These are phyloP conservation scores for Puccinia coronata DNA, from an alignment of 1,284 basidiomycete species.

Conservation along the genomic window DNA sequence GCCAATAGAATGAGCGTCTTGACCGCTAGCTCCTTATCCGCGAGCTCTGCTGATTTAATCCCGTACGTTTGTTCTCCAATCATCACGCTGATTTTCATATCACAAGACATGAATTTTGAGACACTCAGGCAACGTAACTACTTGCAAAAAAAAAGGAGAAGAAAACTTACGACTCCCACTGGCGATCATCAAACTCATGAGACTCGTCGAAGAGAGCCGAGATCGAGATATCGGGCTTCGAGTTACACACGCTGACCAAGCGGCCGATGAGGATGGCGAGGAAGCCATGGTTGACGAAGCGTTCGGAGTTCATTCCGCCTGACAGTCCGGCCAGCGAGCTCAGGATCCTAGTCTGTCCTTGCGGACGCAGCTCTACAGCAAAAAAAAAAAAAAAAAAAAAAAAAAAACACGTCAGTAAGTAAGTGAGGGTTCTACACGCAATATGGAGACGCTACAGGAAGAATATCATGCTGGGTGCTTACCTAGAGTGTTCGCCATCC, in stretches of 20 bases:
- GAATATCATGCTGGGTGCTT: background rate
- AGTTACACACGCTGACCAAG: slow-evolving; percentile 23
- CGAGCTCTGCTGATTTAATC: slow-evolving; percentile 37
- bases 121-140: too few species aligned
- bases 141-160: background rate
- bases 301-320: slow-evolving; percentile 26
- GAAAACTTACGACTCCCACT: slow-evolving; percentile 39
- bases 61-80: slow-evolving; percentile 45
- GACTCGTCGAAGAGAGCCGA: slow-evolving; percentile 27
- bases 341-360: slow-evolving; percentile 25
- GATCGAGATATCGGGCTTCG: slow-evolving; percentile 36
- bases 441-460: background rate
- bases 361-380: background rate
- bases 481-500: slow-evolving; percentile 5
- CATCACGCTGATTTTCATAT: slow-evolving; percentile 9
- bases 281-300: slow-evolving; percentile 29
- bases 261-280: slow-evolving; percentile 1
- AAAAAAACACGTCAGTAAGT: too few species aligned
- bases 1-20: slow-evolving; percentile 34
- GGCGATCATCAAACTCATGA: slow-evolving; percentile 41
- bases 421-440: background rate
- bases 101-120: too few species aligned
- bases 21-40: slow-evolving; percentile 30
- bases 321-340: slow-evolving; percentile 32
- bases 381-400: background rate